A percentile compares a stretch with the other conserved stretches of the same genome.
Conservation (phyloP, 179 eudicot species). For the Pouteria campechiana region DNA sequence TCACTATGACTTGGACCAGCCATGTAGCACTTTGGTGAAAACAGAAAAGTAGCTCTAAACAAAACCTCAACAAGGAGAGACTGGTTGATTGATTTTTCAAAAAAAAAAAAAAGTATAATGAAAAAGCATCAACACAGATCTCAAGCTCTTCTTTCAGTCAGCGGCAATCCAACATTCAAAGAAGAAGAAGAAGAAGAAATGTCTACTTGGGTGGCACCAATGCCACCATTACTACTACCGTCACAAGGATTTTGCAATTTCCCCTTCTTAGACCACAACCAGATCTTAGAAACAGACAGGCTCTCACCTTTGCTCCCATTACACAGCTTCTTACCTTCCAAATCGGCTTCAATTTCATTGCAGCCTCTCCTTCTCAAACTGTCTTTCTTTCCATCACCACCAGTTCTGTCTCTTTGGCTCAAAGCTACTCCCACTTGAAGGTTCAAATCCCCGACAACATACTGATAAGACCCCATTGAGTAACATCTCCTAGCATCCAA, state of each 20-base stretch:
- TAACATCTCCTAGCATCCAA: constrained; percentile 57
- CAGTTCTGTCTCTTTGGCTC: constrained; percentile 3
- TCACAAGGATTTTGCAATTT: constrained; percentile 26
- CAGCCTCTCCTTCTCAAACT: constrained; percentile 13
- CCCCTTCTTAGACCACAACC: constrained; percentile 59
- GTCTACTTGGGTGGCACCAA: no score
- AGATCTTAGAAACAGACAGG: constrained; percentile 67
- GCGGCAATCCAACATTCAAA: constrained; percentile 18
- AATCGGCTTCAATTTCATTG: constrained; percentile 25
- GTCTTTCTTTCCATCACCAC: constrained; percentile 3
- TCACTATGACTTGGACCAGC: no score
- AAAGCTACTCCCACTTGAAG: constrained; percentile 39
- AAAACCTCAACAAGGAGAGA: no score
- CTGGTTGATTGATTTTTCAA: no score
- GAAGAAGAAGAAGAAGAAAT: no score
- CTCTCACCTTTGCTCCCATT: constrained; percentile 51
- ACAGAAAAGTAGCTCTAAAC: no score
- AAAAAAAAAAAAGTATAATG: no score
- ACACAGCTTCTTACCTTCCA: constrained; percentile 34
- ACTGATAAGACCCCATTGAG: constrained; percentile 58
- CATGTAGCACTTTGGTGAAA: no score
- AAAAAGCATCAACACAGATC: no score
- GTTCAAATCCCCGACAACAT: constrained; percentile 40
- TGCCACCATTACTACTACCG: no score
- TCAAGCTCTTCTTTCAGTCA: constrained; percentile 21